phyloP scores from a whole-genome alignment of 371 early-diverging fungal species.

The Mucor circinelloides region DNA sequence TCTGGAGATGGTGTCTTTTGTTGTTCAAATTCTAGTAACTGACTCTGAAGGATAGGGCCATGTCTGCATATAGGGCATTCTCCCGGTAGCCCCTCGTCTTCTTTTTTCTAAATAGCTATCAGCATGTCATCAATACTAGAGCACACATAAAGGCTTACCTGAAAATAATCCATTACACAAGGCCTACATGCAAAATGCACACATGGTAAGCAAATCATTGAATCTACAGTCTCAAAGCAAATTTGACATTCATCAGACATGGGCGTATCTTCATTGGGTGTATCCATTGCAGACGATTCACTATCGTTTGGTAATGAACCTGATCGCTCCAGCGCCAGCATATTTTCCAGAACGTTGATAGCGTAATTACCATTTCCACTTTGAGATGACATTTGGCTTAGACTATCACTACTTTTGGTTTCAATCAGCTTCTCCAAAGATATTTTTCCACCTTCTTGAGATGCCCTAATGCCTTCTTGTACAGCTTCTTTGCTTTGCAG shows the following conservation, averaged over 20 bases:
- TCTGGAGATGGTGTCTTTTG: not conserved
- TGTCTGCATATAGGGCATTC: slow-evolving; percentile 70
- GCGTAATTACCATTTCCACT: slow-evolving; percentile 25
- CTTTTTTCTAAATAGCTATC: slow-evolving; percentile 37
- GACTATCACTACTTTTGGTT: slow-evolving; percentile 26
- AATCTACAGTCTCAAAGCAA: slow-evolving; percentile 48
- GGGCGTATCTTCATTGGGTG: slow-evolving; percentile 7
- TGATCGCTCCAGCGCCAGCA: slow-evolving; percentile 29
- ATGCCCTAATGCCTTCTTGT: slow-evolving; percentile 9
- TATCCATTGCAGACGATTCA: not conserved
- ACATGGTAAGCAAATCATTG: slow-evolving; percentile 62
- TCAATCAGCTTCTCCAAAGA: slow-evolving; percentile 52
- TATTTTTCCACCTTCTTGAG: slow-evolving; percentile 6
- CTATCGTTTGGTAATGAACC: not conserved
- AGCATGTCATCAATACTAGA: not conserved
- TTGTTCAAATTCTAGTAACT: slow-evolving; percentile 53
- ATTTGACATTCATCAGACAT: slow-evolving; percentile 38
- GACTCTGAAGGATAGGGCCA: slow-evolving; percentile 49
- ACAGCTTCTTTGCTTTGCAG: slow-evolving; percentile 25
- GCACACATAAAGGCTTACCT: slow-evolving; percentile 34
- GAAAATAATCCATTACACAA: slow-evolving; percentile 63
- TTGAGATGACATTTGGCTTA: not conserved
- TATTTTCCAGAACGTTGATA: slow-evolving; percentile 40
- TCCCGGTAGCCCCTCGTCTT: slow-evolving; percentile 54
- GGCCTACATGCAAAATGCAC: slow-evolving; percentile 67